phyloP scores from a whole-genome alignment of 768 basidiomycete genomes.

The Leucocoprinus sp. region DNA sequence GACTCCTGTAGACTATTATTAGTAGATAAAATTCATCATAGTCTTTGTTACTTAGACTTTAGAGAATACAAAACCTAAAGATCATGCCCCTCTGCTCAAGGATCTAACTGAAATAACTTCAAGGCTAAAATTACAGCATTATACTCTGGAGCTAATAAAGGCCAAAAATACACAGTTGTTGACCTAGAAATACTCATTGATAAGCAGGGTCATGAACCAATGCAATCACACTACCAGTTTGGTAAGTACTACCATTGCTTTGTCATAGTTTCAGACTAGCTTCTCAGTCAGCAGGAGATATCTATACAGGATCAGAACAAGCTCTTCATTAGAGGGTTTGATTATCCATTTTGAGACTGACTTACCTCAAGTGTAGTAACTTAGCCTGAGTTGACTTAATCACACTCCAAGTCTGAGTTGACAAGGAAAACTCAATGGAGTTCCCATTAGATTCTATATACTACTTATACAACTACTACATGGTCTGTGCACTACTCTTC shows the following conservation, averaged over 20 bases:
- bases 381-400: too few species aligned
- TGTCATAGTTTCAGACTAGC: background rate
- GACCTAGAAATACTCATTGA: conserved; percentile 8
- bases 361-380: background rate
- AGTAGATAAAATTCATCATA: background rate
- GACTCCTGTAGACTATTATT: background rate
- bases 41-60: background rate
- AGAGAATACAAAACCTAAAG: background rate
- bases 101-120: background rate
- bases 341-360: background rate
- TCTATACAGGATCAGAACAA: conserved; percentile 2
- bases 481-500: too few species aligned
- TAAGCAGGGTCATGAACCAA: background rate
- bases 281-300: background rate
- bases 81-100: background rate
- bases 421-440: too few species aligned
- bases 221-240: conserved; percentile 1
- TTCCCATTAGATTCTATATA: too few species aligned
- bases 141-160: conserved; percentile 6
- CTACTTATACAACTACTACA: too few species aligned
- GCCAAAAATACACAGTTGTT: background rate
- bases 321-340: conserved; percentile 11
- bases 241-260: conserved; percentile 11
- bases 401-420: too few species aligned
- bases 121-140: background rate